A percentile compares a stretch with the other conserved stretches of the same genome.
These are phyloP conservation scores for Fusarium sp. DNA, from an alignment of 2,329 filamentous ascomycete genomes.

Conservation along the genomic window DNA sequence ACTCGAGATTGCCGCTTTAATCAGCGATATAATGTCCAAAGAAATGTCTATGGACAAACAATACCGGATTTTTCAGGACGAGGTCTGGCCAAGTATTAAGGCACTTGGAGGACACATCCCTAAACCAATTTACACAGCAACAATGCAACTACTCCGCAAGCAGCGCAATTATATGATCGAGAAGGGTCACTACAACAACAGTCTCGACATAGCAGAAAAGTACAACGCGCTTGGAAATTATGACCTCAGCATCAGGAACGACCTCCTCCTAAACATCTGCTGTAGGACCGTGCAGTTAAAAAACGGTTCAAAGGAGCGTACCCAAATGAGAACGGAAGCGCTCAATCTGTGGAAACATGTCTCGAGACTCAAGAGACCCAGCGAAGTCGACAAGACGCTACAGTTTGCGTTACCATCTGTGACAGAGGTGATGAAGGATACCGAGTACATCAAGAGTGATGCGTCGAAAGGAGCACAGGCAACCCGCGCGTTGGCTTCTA, in stretches of 20 bases:
- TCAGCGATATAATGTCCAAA: slow-evolving; percentile 46
- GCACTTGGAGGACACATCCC: slow-evolving; percentile 47
- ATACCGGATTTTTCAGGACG: slow-evolving; percentile 44
- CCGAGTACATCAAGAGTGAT: slow-evolving; percentile 2
- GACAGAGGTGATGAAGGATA: slow-evolving; percentile 46
- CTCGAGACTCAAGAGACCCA: slow-evolving; percentile 51
- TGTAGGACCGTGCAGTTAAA: slow-evolving; percentile 35
- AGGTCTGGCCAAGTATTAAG: slow-evolving; percentile 51
- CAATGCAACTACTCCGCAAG: slow-evolving; percentile 40
- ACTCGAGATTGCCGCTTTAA: slow-evolving; percentile 49
- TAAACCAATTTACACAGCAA: slow-evolving; percentile 45
- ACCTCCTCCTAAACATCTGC: slow-evolving; percentile 53
- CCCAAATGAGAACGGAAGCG: slow-evolving; percentile 47
- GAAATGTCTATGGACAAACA: slow-evolving; percentile 24
- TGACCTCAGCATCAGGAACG: slow-evolving; percentile 47
- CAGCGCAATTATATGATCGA: slow-evolving; percentile 36
- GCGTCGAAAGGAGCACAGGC: slow-evolving; percentile 3
- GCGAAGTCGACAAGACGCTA: slow-evolving; percentile 38
- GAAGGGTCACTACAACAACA: slow-evolving; percentile 26
- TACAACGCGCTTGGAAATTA: slow-evolving; percentile 45
- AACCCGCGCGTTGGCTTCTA: slow-evolving; percentile 45
- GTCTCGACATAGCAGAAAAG: slow-evolving; percentile 47
- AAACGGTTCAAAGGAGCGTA: slow-evolving; percentile 28
- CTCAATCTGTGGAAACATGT: slow-evolving; percentile 55
- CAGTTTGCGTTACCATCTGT: slow-evolving; percentile 50